Evolutionary conservation across 345 rosid species (phyloP), one percentile per base, ranked within the genome.

Genomic region (Viola odorata): DNA sequence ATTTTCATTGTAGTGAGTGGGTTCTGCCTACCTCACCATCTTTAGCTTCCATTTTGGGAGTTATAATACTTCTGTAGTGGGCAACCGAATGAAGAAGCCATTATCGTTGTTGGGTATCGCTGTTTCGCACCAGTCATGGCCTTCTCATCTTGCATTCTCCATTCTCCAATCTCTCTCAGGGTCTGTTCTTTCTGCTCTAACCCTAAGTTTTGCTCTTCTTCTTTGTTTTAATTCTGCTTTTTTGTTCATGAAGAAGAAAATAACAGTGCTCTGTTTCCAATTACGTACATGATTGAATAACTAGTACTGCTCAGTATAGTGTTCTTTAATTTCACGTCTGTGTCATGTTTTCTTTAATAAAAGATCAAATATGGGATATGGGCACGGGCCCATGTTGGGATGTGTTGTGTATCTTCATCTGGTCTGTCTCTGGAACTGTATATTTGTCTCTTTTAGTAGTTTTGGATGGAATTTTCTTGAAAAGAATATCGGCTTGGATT

Each of bases 101-200:
- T 60, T 55, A 15, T 36, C 63, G 55, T 52, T 58, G 11, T 52
- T 69, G 77, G 60, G 53, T 55, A 36, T 45, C 42, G 61, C 64
- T 44, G 45, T 12, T 68, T 67, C 69, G 64, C 77, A 40, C 54
- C 78, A 58, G 61, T 41, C 65, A 91, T 91, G 97, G 75, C 79
- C 57, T 70, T 80, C 53, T 71, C 85, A 62, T 83, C 75, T 75
- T 70, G 78, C 82, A 57, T 82, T 38, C 71, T 60, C 61, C 59
- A 40, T 66, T 58, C 91, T 81, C 80, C 62, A 41, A 7, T 83
- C 66, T 58, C 77, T 6, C 37, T 62, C 69, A 78, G 77, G 84
- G 85, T 84, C 48, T 64, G 57, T 1, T 41, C 53, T 65, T 58
- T 72, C 66, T 65, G 62, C 58, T 60, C 58, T 60, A n/a, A 7